A percentile compares a stretch with the other conserved stretches of the same genome.
These are phyloP conservation scores for Erythrophleum ivorense DNA, from an alignment of 331 rosid genomes.

Conservation along the genomic window DNA sequence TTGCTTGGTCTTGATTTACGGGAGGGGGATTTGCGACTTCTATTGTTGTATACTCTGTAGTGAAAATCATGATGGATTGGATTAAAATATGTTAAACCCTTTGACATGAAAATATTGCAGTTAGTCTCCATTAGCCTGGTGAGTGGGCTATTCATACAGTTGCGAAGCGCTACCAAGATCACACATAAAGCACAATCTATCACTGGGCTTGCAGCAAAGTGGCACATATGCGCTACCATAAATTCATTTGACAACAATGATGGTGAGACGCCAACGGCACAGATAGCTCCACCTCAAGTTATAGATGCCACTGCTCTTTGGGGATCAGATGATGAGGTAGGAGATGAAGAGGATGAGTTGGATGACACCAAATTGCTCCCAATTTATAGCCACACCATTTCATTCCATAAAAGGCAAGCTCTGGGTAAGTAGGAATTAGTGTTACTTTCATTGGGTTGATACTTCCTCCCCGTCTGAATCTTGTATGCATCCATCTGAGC, in stretches of 20 bases:
- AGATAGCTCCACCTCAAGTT: conserved; percentile 44
- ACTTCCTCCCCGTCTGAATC: no score
- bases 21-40: not conserved
- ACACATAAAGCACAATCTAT: conserved; percentile 88
- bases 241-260: conserved; percentile 72
- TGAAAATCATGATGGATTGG: not conserved
- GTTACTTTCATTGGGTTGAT: no score
- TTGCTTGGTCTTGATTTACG: no score
- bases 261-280: conserved; percentile 57
- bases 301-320: conserved; percentile 28
- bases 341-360: conserved; percentile 73
- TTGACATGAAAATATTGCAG: conserved; percentile 51
- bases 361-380: conserved; percentile 70
- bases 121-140: conserved; percentile 76
- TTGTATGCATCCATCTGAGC: no score
- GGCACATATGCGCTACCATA: conserved; percentile 82
- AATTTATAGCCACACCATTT: conserved; percentile 66
- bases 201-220: conserved; percentile 85
- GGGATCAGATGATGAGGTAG: conserved; percentile 69
- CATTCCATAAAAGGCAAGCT: conserved; percentile 92
- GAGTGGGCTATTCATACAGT: conserved; percentile 77
- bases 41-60: no score
- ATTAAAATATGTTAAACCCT: conserved; percentile 14
- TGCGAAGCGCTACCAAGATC: conserved; percentile 81
- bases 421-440: conserved; percentile 55